These are phyloP conservation scores for Rhodotorula sp. DNA, from an alignment of 1,284 basidiomycete species.

Conservation along the genomic window DNA sequence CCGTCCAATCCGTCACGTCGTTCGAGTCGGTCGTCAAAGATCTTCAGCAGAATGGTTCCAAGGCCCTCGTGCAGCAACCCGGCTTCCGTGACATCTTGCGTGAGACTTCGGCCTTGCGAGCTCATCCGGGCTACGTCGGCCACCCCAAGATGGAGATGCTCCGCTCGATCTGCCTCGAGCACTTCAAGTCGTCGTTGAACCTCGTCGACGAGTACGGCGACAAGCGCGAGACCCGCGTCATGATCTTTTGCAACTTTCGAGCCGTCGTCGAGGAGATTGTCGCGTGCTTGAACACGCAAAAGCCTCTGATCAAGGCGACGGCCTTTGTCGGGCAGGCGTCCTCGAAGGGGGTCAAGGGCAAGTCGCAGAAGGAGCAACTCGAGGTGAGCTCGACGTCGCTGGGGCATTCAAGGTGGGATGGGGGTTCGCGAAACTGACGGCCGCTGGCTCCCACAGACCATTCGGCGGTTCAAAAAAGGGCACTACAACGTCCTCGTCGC, in stretches of 20 bases:
- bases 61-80: slow-evolving; percentile 46
- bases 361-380: slow-evolving; percentile 88
- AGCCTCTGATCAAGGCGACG: slow-evolving; percentile 73
- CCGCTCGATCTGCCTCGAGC: slow-evolving; percentile 69
- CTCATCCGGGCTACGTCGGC: slow-evolving; percentile 33
- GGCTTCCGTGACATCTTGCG: slow-evolving; percentile 50
- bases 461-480: slow-evolving; percentile 81
- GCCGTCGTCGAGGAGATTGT: slow-evolving; percentile 91
- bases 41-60: slow-evolving; percentile 46
- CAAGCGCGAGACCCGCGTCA: slow-evolving; percentile 58
- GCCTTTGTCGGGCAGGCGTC: slow-evolving; percentile 88
- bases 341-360: slow-evolving; percentile 84
- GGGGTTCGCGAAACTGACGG: neutral
- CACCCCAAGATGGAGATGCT: slow-evolving; percentile 95
- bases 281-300: slow-evolving; percentile 58
- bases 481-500: slow-evolving; percentile 91
- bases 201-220: slow-evolving; percentile 49
- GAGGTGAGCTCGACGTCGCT: slow-evolving; percentile 56
- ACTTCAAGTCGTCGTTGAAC: slow-evolving; percentile 67
- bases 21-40: slow-evolving; percentile 64
- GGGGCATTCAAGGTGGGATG: neutral
- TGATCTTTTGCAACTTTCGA: slow-evolving; percentile 91
- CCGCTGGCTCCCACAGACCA: slow-evolving; percentile 57
- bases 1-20: slow-evolving; percentile 78
- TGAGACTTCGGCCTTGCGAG: slow-evolving; percentile 45